Percentiles rank a stretch among this genome's conserved stretches.
Conservation (phyloP, 1,284 basidiomycete genomes). For the Meripilus lineatus region DNA sequence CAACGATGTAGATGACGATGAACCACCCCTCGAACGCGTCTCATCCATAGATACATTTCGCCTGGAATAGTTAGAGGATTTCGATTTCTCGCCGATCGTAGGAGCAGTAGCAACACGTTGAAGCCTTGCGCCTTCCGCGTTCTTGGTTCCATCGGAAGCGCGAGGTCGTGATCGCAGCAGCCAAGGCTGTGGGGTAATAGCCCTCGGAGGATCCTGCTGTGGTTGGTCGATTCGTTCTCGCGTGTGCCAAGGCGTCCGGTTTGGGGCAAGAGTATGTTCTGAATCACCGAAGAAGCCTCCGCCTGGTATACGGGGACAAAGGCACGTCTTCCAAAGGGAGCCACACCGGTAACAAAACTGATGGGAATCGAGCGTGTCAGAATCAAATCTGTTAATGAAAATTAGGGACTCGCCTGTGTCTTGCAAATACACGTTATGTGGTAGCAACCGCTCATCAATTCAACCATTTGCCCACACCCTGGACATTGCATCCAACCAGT, state of each 20-base stretch:
- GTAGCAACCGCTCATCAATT: conserved; percentile 11
- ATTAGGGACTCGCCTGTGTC: conserved; percentile 7
- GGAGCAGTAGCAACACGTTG: no score
- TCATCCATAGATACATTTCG: no score
- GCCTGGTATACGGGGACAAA: conserved; percentile 8
- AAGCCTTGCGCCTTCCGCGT: no score
- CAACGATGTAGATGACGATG: no score
- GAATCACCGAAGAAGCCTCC: no score
- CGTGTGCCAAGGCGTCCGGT: neutral
- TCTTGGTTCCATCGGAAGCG: neutral
- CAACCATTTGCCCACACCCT: conserved; percentile 12
- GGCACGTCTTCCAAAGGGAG: conserved; percentile 12
- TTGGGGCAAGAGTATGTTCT: no score
- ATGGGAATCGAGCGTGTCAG: neutral
- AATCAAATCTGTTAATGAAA: neutral
- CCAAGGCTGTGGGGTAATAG: neutral
- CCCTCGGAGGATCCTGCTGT: neutral
- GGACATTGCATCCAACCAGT: conserved; percentile 12
- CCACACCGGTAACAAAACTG: conserved; percentile 13
- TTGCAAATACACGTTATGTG: conserved; percentile 14
- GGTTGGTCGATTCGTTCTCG: neutral
- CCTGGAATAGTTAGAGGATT: no score
- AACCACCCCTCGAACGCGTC: no score
- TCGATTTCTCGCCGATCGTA: no score
- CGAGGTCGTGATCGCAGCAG: neutral